Conservation (phyloP, 352 stramenopile genomes). For the Aphanomyces astaci region DNA sequence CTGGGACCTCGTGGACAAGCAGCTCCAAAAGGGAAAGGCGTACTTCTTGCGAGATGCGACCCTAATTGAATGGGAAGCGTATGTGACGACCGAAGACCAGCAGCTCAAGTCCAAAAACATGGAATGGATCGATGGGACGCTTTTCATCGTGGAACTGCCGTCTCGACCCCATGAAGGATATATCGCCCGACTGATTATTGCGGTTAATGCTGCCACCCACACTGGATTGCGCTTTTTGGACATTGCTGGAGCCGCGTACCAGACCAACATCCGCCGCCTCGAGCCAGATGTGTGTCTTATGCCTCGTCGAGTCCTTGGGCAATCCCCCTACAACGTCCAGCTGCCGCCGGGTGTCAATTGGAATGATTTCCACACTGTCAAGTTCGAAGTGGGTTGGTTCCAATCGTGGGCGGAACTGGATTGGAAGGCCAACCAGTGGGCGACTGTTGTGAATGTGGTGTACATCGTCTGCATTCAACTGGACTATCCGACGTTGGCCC, state of each 20-base stretch:
- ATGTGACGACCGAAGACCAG: constrained; percentile 18
- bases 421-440: constrained; percentile 14
- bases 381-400: constrained; percentile 3
- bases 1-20: constrained; percentile 19
- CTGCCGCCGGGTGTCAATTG: constrained; percentile 7
- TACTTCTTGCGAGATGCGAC: constrained; percentile 19
- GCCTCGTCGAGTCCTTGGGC: constrained; percentile 10
- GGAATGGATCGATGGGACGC: constrained; percentile 20
- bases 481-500: constrained; percentile 1
- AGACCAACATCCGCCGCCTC: constrained; percentile 11
- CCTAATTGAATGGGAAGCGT: constrained; percentile 13
- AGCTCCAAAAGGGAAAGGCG: constrained; percentile 21
- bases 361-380: constrained; percentile 11
- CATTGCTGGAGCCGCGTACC: constrained; percentile 6
- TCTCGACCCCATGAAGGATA: constrained; percentile 7
- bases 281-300: constrained; percentile 9
- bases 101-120: constrained; percentile 23
- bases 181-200: constrained; percentile 10
- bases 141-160: constrained; percentile 23
- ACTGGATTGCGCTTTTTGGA: neutral
- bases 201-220: constrained; percentile 12
- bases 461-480: constrained; percentile 18
- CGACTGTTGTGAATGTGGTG: constrained; percentile 12
- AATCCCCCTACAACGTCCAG: constrained; percentile 9
- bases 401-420: constrained; percentile 1